Evolutionary conservation across 2,329 filamentous ascomycete genomes (phyloP).

Genomic region (Penicillium frequentans): DNA sequence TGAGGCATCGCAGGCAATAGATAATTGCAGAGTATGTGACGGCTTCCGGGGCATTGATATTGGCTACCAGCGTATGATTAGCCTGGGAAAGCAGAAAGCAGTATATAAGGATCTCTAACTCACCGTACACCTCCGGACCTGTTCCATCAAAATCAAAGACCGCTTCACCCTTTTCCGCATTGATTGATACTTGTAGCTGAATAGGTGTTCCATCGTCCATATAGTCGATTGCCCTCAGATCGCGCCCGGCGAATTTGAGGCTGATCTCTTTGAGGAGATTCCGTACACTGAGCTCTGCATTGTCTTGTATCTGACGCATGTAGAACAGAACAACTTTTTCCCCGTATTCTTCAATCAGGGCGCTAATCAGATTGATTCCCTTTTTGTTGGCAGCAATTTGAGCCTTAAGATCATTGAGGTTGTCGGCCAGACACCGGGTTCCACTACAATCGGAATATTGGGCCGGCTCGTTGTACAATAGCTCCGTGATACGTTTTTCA

Average conservation of each 20-base stretch:
- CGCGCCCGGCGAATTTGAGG: slow-evolving; percentile 60
- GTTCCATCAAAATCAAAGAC: slow-evolving; percentile 77
- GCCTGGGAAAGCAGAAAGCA: background rate
- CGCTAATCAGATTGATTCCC: slow-evolving; percentile 70
- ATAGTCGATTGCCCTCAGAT: slow-evolving; percentile 69
- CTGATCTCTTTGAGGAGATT: slow-evolving; percentile 67
- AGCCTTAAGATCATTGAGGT: slow-evolving; percentile 79
- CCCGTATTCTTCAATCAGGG: slow-evolving; percentile 71
- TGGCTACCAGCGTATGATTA: slow-evolving; percentile 46
- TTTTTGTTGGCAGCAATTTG: slow-evolving; percentile 82
- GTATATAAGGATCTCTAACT: background rate
- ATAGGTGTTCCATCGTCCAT: slow-evolving; percentile 86
- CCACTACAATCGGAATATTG: slow-evolving; percentile 71
- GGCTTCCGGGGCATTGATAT: slow-evolving; percentile 74
- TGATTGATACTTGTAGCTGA: slow-evolving; percentile 68
- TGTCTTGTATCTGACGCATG: slow-evolving; percentile 76
- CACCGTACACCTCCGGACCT: slow-evolving; percentile 62
- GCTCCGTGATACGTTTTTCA: slow-evolving; percentile 67
- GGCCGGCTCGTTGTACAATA: slow-evolving; percentile 69
- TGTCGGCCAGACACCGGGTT: slow-evolving; percentile 73
- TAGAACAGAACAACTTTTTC: slow-evolving; percentile 72
- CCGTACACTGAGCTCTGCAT: slow-evolving; percentile 71
- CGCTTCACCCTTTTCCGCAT: slow-evolving; percentile 66
- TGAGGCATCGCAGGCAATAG: slow-evolving; percentile 74
- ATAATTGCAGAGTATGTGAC: slow-evolving; percentile 80